These are phyloP conservation scores for Camellia sinensis DNA, from an alignment of 148 eudicot genomes.

Conservation along the genomic window DNA sequence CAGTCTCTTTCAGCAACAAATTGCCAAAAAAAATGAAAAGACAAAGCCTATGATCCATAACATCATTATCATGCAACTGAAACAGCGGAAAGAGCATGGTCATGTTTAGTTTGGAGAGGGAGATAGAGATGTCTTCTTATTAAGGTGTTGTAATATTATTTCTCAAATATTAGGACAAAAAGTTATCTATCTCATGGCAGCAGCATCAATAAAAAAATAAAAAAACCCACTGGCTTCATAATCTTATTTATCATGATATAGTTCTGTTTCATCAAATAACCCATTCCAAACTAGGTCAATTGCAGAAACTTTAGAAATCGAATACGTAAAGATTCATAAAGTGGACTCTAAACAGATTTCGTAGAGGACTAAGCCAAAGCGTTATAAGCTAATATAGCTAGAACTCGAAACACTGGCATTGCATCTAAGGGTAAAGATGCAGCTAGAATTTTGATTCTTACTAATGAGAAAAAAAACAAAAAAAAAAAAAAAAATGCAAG, in stretches of 20 bases:
- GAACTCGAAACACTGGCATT: not conserved
- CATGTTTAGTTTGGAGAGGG: not conserved
- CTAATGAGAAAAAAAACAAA: no score
- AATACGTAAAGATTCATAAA: no score
- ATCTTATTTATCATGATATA: not conserved
- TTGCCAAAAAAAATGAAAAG: not conserved
- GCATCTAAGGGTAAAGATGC: not conserved
- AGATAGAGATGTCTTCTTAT: not conserved
- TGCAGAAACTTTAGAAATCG: no score
- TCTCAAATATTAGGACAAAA: not conserved
- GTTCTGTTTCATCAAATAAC: no score
- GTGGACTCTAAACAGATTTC: no score
- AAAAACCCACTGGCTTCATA: not conserved
- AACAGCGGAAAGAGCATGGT: not conserved
- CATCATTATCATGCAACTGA: not conserved
- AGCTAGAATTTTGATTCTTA: no score
- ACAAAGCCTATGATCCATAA: not conserved
- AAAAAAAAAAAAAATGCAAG: not conserved
- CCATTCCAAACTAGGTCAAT: no score
- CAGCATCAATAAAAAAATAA: not conserved
- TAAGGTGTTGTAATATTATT: not conserved
- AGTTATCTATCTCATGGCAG: not conserved
- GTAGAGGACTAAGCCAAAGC: no score
- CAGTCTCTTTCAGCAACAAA: not conserved
- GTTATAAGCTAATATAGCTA: no score